Evolutionary conservation across 495 filamentous ascomycete species (phyloP), one percentile per base, ranked within the genome.

Genomic region (Clohesyomyces aquaticus): DNA sequence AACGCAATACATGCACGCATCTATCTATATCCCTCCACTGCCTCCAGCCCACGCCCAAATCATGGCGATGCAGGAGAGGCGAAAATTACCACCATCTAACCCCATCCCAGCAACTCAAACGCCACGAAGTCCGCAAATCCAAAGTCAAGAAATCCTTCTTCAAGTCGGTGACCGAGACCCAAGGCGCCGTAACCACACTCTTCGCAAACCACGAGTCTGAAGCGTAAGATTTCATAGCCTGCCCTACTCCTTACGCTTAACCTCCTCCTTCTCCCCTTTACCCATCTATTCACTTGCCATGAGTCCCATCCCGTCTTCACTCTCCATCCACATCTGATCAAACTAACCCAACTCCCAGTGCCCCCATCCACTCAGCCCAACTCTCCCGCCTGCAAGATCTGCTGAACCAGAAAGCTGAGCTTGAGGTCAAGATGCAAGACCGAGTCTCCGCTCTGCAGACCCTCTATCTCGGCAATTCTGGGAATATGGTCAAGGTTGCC

Each of bases 121-220:
- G 52, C 52, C 46, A 35, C 45, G 3, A 35, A 14, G 16, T 21
- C 51, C 26, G 28, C 2, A 51, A 57, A 6, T 12, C 32, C 18
- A 3, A 1, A 18, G 52, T 64, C 27, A 46, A 43, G 19, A 59
- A 52, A 18, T 19, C 32, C 3, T 59, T 63, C 48, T 25, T 22
- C 6, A 46, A 59, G 4, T 28, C 32, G n/a, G 16, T 42, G 3
- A 11, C 11, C 6, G 28, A 42, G 2, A 51, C 48, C 1, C 32
- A 60, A 45, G 14, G 16, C 1, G 42, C 25, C 12, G 54, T 65
- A 41, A 41, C 42, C 22, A 57, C 29, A 4, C 41, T 69, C 2
- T 61, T 65, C 45, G 55, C 55, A 25, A 45, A 61, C 8, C 57
- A 65, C 16, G 55, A 69, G 18, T 19, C 54, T 3, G 21, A 53